Evolutionary conservation across 495 filamentous ascomycete genomes (phyloP).

Genomic region (Penicillium desertorum): DNA sequence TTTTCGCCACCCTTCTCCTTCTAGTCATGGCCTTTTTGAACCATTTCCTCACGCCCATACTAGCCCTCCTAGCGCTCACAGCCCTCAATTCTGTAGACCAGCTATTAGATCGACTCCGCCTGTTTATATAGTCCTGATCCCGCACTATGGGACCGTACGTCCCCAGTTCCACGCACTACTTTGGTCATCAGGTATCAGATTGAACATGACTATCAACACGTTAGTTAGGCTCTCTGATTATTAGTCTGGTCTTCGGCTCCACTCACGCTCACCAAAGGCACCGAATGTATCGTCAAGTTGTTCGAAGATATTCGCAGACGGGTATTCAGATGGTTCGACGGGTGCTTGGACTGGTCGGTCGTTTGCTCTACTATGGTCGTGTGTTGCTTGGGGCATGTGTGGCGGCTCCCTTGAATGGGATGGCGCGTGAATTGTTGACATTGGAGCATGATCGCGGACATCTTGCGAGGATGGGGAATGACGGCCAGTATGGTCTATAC

Average conservation of each 20-base stretch:
- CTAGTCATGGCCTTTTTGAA: not conserved
- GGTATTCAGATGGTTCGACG: not conserved
- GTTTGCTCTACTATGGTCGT: not conserved
- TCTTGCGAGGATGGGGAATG: not conserved
- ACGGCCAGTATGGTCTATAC: not conserved
- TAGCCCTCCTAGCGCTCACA: not conserved
- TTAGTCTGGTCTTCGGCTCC: not conserved
- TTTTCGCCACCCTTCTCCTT: not conserved
- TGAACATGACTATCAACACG: constrained; percentile 8
- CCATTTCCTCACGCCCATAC: not conserved
- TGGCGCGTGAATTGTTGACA: not conserved
- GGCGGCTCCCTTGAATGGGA: not conserved
- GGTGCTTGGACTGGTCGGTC: not conserved
- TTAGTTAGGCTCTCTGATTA: not conserved
- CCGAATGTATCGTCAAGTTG: constrained; percentile 14
- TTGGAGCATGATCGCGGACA: not conserved
- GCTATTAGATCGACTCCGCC: not conserved
- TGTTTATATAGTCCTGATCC: not conserved
- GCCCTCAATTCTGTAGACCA: not conserved
- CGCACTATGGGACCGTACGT: not conserved
- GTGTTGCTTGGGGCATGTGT: not conserved
- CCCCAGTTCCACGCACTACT: constrained; percentile 12
- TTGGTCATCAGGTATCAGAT: constrained; percentile 10
- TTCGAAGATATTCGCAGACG: constrained; percentile 11
- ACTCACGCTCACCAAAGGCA: constrained; percentile 16